Conservation (phyloP, 108 stramenopile species). For the Nitzschia sp. region DNA sequence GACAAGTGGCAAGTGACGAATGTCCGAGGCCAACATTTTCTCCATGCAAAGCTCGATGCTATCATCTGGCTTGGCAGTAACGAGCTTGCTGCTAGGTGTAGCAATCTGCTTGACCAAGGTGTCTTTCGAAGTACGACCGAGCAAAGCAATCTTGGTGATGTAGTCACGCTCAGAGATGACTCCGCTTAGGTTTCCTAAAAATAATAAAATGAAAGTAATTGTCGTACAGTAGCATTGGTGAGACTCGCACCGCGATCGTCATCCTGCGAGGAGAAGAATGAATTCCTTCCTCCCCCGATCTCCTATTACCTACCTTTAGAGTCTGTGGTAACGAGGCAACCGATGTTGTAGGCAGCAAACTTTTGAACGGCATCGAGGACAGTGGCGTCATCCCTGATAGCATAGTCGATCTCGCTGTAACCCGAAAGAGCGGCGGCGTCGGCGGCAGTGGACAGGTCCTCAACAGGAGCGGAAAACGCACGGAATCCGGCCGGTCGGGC, state of each 20-base stretch:
- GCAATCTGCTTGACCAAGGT: slow-evolving; percentile 85
- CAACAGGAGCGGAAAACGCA: neutral
- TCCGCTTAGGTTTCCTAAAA: slow-evolving; percentile 65
- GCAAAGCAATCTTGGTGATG: slow-evolving; percentile 86
- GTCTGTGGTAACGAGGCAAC: slow-evolving; percentile 84
- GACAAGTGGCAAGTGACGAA: slow-evolving; percentile 91
- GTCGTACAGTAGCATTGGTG: too few relatives aligned
- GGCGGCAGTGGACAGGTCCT: slow-evolving; percentile 51
- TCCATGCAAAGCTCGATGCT: slow-evolving; percentile 88
- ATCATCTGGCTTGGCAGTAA: slow-evolving; percentile 78
- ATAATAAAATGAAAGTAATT: neutral
- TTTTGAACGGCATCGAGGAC: slow-evolving; percentile 93
- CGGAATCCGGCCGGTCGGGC: slow-evolving; percentile 23
- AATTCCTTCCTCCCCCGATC: neutral
- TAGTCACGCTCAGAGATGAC: slow-evolving; percentile 91
- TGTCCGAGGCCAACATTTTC: slow-evolving; percentile 88
- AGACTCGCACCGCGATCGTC: too few relatives aligned
- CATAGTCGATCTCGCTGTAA: slow-evolving; percentile 87
- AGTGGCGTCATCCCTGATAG: slow-evolving; percentile 74
- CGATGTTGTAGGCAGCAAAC: slow-evolving; percentile 91
- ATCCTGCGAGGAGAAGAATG: too few relatives aligned
- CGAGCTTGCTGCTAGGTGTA: slow-evolving; percentile 78
- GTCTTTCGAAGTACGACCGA: slow-evolving; percentile 73
- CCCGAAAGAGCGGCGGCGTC: slow-evolving; percentile 82
- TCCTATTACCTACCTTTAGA: slow-evolving; percentile 49